These are phyloP conservation scores for Colletotrichum simmondsii DNA, from an alignment of 2,329 filamentous ascomycete genomes.

Conservation along the genomic window DNA sequence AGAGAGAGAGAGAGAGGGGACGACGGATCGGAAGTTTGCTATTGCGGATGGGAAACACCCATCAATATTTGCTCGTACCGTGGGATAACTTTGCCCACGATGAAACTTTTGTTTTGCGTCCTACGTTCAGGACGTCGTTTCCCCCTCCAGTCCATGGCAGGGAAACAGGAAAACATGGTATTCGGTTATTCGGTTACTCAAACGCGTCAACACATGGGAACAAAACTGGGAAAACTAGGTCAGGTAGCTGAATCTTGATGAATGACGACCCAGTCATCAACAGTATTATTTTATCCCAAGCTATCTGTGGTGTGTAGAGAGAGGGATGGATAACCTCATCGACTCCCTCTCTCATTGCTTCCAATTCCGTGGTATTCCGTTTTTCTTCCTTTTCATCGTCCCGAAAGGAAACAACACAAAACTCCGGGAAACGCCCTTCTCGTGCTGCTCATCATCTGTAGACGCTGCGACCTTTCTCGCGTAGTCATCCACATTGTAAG, in stretches of 20 bases:
- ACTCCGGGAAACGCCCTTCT: conserved; percentile 13
- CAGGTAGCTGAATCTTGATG: conserved; percentile 14
- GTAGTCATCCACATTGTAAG: background rate
- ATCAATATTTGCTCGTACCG: background rate
- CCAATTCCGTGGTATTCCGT: conserved; percentile 24
- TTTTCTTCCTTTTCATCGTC: background rate
- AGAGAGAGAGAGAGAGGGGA: background rate
- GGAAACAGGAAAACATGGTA: background rate
- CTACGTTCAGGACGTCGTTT: background rate
- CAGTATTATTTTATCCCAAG: conserved; percentile 16
- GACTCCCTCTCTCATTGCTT: background rate
- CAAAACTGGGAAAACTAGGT: background rate
- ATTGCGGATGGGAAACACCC: background rate
- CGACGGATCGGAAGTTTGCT: background rate
- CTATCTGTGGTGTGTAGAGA: background rate
- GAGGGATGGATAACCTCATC: background rate
- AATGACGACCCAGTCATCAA: conserved; percentile 23
- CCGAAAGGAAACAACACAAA: background rate
- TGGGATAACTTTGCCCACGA: background rate
- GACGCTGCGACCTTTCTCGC: background rate
- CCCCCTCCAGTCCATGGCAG: background rate
- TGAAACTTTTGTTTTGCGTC: background rate
- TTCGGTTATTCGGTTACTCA: background rate
- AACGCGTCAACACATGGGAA: background rate
- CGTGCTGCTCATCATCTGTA: background rate